Evolutionary conservation across 768 basidiomycete genomes (phyloP), one percentile per base, ranked within the genome.

Genomic region (Suillus lakei): DNA sequence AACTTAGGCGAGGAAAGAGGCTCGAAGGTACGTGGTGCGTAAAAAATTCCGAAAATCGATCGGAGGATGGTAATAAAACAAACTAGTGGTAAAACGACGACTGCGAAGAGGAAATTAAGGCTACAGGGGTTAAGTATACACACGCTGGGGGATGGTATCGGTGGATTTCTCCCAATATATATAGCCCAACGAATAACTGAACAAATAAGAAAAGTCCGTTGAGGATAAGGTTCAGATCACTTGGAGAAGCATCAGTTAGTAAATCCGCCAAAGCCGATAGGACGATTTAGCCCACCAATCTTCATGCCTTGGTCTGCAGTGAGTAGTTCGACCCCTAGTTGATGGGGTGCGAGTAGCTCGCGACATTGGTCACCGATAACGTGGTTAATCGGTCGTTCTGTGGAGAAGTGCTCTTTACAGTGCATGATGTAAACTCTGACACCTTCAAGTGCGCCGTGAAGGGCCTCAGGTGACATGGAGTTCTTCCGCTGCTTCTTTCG

Each of bases 351-450:
- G 28, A 94, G 87, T 59, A 95, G 76, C 39, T 82, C 81, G 54
- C 83, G 80, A 66, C 96, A 86, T 76, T 98, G 92, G 18, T 86
- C 81, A 51, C 87, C 84, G 66, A 98, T 96, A 34, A 91, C 79
- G 16, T 90, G 82, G 64, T 83, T 81, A 36, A 89, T 85, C 36
- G 88, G 86, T 32, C 77, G 76, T 55, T 85, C 84, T 50, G 78
- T 77, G 23, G 78, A 78, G 61, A 91, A 77, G 51, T 86, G 83
- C 66, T 94, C 93, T 74, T 98, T 98, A 82, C 93, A 93, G 72
- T 98, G 95, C 48, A 87, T 93, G 63, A 98, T 80, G 74, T 86
- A 94, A n/a, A 98, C 82, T 36, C 82, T 80, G 36, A 94, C 72
- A 12, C 89, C 91, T 4, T 77, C 69, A 34, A 94, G 78, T 13